These are phyloP conservation scores for Roridomyces roridus DNA, from an alignment of 768 basidiomycete species.

Conservation along the genomic window DNA sequence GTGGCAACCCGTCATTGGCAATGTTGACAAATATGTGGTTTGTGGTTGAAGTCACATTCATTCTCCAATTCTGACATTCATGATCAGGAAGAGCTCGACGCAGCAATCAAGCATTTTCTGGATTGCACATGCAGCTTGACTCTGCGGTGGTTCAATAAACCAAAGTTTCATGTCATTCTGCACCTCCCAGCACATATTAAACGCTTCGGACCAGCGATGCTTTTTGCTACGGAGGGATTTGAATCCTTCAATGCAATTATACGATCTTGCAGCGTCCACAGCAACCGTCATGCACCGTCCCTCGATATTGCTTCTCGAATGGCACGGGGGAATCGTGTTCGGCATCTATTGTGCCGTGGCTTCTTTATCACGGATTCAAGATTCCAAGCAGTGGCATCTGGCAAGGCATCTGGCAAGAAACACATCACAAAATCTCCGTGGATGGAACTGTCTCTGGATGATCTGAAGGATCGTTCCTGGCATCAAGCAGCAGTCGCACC, in stretches of 20 bases:
- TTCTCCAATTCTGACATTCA: background rate
- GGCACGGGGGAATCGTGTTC: constrained; percentile 24
- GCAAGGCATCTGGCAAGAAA: background rate
- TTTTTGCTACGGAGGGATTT: constrained; percentile 50
- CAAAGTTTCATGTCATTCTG: constrained; percentile 48
- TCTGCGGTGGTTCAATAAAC: constrained; percentile 46
- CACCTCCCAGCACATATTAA: constrained; percentile 44
- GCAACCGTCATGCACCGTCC: constrained; percentile 37
- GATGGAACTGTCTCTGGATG: background rate
- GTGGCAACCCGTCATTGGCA: constrained; percentile 45
- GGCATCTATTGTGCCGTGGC: constrained; percentile 28
- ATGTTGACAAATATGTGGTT: constrained; percentile 41
- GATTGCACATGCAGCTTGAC: constrained; percentile 34
- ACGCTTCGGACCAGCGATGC: constrained; percentile 47
- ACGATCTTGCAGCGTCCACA: constrained; percentile 28
- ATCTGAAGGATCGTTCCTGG: background rate
- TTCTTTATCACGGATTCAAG: background rate
- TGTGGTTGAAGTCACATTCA: background rate
- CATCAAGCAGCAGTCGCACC: background rate
- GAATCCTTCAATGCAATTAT: constrained; percentile 47
- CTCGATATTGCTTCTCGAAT: constrained; percentile 26
- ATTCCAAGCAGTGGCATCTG: background rate
- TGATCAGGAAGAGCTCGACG: constrained; percentile 29
- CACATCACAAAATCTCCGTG: background rate
- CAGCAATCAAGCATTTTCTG: constrained; percentile 44